Evolutionary conservation across 768 basidiomycete genomes (phyloP).

Genomic region (Naganishia randhawae): DNA sequence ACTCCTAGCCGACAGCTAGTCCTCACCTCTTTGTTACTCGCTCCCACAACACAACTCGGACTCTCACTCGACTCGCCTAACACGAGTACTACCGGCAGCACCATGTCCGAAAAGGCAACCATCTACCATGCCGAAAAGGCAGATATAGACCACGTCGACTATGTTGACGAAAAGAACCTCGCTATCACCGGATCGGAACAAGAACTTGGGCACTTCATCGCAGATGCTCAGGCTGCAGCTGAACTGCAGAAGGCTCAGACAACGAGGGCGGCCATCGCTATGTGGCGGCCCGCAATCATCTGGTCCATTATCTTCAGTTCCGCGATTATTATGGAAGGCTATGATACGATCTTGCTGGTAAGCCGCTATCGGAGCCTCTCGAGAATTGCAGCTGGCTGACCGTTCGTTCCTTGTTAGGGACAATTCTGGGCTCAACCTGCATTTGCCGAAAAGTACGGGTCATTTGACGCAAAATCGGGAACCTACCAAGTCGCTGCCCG

Average conservation of each 20-base stretch:
- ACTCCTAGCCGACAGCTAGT: neutral
- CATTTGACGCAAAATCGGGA: conserved; percentile 18
- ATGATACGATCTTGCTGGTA: conserved; percentile 34
- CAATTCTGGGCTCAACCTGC: conserved; percentile 35
- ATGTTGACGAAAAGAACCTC: conserved; percentile 14
- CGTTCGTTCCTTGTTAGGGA: neutral
- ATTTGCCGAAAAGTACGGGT: conserved; percentile 36
- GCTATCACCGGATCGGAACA: conserved; percentile 21
- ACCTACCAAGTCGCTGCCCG: conserved; percentile 21
- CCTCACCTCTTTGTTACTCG: neutral
- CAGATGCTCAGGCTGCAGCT: conserved; percentile 30
- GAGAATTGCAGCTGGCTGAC: neutral
- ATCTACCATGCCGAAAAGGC: conserved; percentile 10
- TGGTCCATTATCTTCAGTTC: conserved; percentile 42
- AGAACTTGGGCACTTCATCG: conserved; percentile 29
- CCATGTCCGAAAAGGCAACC: conserved; percentile 7
- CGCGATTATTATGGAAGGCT: conserved; percentile 43
- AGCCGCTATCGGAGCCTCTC: neutral
- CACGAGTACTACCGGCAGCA: neutral
- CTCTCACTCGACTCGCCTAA: neutral
- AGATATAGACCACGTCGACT: neutral
- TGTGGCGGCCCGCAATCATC: conserved; percentile 42
- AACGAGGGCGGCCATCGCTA: conserved; percentile 36
- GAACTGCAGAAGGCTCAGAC: conserved; percentile 33
- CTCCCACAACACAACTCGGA: neutral